A percentile compares a stretch with the other conserved stretches of the same genome.
phyloP scores from a whole-genome alignment of 225 moss, liverwort and hornwort genomes.

The Sphagnum contortum region DNA sequence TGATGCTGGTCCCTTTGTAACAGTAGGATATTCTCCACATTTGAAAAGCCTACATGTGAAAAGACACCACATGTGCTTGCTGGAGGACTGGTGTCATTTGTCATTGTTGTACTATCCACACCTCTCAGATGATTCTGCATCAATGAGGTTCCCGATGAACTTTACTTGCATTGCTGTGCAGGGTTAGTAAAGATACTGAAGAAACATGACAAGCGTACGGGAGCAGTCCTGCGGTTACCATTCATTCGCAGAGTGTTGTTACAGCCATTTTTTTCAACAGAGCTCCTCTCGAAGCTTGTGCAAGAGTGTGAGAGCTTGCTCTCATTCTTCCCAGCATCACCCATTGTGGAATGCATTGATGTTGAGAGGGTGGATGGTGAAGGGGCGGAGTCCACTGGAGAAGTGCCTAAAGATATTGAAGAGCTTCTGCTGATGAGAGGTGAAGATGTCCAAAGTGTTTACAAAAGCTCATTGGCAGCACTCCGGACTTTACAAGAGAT shows the following conservation, averaged over 20 bases:
- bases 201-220: slow-evolving; percentile 89
- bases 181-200: slow-evolving; percentile 83
- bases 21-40: too few relatives aligned
- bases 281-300: slow-evolving; percentile 66
- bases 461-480: slow-evolving; percentile 41
- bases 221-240: slow-evolving; percentile 71
- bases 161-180: slow-evolving; percentile 1
- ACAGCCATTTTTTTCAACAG: slow-evolving; percentile 86
- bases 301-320: slow-evolving; percentile 38
- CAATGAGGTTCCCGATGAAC: too few relatives aligned
- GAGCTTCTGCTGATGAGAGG: slow-evolving; percentile 17
- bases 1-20: too few relatives aligned
- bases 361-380: slow-evolving; percentile 9
- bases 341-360: slow-evolving; percentile 20
- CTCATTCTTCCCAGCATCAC: slow-evolving; percentile 36
- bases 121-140: too few relatives aligned
- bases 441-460: slow-evolving; percentile 24
- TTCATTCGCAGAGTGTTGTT: slow-evolving; percentile 63
- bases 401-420: slow-evolving; percentile 3
- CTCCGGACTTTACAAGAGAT: slow-evolving; percentile 47
- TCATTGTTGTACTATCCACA: too few relatives aligned
- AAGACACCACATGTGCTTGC: too few relatives aligned
- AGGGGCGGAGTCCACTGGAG: slow-evolving; percentile 7
- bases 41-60: too few relatives aligned
- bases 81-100: too few relatives aligned